phyloP scores from a whole-genome alignment of 305 asterid species.

The Solanum aculeatissimum region DNA sequence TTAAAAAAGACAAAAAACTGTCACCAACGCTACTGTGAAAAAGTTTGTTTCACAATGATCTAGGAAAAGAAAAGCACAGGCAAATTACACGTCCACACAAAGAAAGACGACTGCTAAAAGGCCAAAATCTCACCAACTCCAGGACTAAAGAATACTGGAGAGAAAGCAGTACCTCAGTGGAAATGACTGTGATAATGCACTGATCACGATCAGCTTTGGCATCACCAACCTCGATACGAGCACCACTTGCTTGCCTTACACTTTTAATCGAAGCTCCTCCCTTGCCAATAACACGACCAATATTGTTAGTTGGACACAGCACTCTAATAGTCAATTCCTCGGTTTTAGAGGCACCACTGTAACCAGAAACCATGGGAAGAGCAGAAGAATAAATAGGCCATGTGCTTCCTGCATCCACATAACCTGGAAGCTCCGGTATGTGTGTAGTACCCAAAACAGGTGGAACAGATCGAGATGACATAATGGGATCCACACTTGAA shows the following conservation, averaged over 20 bases:
- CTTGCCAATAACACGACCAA: slow-evolving; percentile 94
- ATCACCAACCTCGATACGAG: slow-evolving; percentile 83
- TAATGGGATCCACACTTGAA: slow-evolving; percentile 43
- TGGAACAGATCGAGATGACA: slow-evolving; percentile 45
- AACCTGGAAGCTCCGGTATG: slow-evolving; percentile 52
- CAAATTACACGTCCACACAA: not conserved
- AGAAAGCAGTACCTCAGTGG: slow-evolving; percentile 54
- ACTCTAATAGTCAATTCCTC: slow-evolving; percentile 66
- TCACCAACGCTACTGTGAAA: not conserved
- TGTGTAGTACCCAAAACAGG: slow-evolving; percentile 61
- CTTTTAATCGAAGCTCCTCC: slow-evolving; percentile 73
- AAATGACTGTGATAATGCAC: slow-evolving; percentile 60
- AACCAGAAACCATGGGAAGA: slow-evolving; percentile 77
- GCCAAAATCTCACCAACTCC: not conserved
- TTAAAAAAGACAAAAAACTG: not conserved
- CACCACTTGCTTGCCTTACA: slow-evolving; percentile 83
- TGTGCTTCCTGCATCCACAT: slow-evolving; percentile 53
- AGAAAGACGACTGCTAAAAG: not conserved
- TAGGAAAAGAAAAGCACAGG: not conserved
- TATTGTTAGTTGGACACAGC: slow-evolving; percentile 62
- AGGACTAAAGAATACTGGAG: not conserved
- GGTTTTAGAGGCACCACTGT: slow-evolving; percentile 38
- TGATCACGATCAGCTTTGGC: slow-evolving; percentile 53
- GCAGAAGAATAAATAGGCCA: slow-evolving; percentile 81
- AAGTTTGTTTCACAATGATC: not conserved